Conservation (phyloP, 2,329 filamentous ascomycete genomes). For the Aspergillus amoenus region DNA sequence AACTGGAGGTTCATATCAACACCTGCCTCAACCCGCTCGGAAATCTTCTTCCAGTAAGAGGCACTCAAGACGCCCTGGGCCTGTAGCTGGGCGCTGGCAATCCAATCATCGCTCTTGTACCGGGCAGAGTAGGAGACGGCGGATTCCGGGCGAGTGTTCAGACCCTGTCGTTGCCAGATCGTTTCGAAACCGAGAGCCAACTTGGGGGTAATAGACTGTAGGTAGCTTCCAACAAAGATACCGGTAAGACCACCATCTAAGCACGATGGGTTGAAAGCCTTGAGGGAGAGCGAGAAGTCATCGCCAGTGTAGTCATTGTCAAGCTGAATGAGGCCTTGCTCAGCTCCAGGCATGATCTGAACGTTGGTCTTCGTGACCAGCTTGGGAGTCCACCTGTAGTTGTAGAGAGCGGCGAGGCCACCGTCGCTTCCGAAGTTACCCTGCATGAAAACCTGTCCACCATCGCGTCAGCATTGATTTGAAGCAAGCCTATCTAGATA, state of each 20-base stretch:
- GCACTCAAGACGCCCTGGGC: constrained; percentile 84
- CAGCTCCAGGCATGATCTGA: constrained; percentile 74
- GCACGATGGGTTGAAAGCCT: constrained; percentile 91
- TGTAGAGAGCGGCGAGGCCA: constrained; percentile 81
- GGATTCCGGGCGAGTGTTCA: constrained; percentile 85
- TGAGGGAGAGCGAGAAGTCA: constrained; percentile 91
- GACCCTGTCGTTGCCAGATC: constrained; percentile 85
- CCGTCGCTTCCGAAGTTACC: constrained; percentile 93
- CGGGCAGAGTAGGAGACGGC: constrained; percentile 84
- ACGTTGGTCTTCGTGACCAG: constrained; percentile 85
- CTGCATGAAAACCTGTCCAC: constrained; percentile 81
- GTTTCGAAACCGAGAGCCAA: constrained; percentile 87
- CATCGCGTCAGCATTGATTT: constrained; percentile 10
- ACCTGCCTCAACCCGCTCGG: constrained; percentile 93
- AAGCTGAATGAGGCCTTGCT: constrained; percentile 85
- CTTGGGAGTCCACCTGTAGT: constrained; percentile 81
- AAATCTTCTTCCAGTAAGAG: constrained; percentile 90
- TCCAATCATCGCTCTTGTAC: constrained; percentile 91
- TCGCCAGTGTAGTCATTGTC: constrained; percentile 93
- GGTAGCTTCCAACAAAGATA: constrained; percentile 92
- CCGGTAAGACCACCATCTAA: constrained; percentile 91
- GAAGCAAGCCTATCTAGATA: not conserved
- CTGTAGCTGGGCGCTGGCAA: constrained; percentile 85
- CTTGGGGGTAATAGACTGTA: constrained; percentile 86
- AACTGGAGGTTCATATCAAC: constrained; percentile 91